Conservation (phyloP, 768 basidiomycete species). For the Mycena vulgaris region DNA sequence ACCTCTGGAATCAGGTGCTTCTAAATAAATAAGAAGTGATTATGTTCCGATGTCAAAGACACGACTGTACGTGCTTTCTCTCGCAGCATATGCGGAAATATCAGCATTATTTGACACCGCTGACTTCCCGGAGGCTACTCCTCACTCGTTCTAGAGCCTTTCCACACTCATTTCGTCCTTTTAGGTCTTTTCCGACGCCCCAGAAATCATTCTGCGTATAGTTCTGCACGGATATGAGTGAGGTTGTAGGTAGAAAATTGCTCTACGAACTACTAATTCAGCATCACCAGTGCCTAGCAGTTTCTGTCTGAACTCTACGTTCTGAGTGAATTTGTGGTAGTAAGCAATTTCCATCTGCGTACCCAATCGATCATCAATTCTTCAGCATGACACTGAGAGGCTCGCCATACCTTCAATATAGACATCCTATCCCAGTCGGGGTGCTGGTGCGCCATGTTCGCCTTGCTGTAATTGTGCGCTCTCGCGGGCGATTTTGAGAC, state of each 20-base stretch:
- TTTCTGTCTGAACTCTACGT: not conserved
- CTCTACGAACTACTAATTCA: not conserved
- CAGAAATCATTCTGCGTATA: conserved; percentile 51
- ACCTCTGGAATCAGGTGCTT: too few species aligned
- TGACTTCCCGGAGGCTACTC: conserved; percentile 9
- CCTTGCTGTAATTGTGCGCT: too few species aligned
- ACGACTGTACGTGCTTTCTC: too few species aligned
- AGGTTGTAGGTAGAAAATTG: not conserved
- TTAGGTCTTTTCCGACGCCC: conserved; percentile 53
- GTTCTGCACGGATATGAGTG: not conserved
- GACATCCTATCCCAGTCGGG: not conserved
- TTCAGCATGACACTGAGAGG: too few species aligned
- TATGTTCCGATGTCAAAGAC: too few species aligned
- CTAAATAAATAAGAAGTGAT: too few species aligned
- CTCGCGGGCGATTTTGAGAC: too few species aligned
- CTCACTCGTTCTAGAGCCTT: conserved; percentile 63
- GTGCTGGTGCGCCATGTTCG: too few species aligned
- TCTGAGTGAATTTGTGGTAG: conserved; percentile 8
- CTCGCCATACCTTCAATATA: not conserved
- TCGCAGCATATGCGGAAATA: too few species aligned
- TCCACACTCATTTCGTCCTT: conserved; percentile 67
- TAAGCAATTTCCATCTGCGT: conserved; percentile 6
- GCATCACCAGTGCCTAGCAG: conserved; percentile 8
- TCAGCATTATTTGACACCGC: too few species aligned
- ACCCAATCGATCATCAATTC: not conserved